Evolutionary conservation across 1,284 basidiomycete species (phyloP).

Genomic region (Microbotryomycetes sp.): DNA sequence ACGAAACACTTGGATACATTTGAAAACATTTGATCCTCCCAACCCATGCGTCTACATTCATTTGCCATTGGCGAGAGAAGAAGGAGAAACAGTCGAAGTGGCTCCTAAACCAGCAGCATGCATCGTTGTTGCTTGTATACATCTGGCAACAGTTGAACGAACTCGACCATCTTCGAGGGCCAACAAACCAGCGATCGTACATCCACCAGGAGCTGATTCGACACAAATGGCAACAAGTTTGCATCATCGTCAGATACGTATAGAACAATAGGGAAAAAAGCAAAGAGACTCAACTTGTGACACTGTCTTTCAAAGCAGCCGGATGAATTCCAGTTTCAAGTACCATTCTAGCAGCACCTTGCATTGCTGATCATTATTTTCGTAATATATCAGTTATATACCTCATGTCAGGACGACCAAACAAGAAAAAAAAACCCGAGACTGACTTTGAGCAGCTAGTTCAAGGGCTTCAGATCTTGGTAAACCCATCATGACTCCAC

Average conservation of each 20-base stretch:
- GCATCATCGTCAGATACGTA: background rate
- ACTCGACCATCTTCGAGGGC: slow-evolving; percentile 92
- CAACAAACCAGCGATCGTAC: slow-evolving; percentile 93
- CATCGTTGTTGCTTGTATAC: slow-evolving; percentile 88
- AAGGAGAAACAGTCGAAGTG: no score
- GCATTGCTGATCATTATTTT: slow-evolving; percentile 59
- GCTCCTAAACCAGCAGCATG: slow-evolving; percentile 74
- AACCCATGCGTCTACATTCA: no score
- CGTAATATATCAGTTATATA: slow-evolving; percentile 5
- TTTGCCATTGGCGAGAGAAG: no score
- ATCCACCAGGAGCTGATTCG: slow-evolving; percentile 90
- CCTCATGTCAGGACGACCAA: background rate
- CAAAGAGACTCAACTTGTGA: slow-evolving; percentile 68
- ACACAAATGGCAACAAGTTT: background rate
- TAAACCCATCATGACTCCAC: slow-evolving; percentile 99
- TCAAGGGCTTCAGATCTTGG: slow-evolving; percentile 90
- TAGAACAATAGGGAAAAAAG: background rate
- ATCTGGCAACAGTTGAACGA: slow-evolving; percentile 88
- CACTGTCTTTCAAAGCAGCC: slow-evolving; percentile 93
- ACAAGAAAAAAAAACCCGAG: slow-evolving; percentile 1
- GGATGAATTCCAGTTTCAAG: slow-evolving; percentile 82
- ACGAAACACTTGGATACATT: slow-evolving; percentile 20
- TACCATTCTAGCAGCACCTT: slow-evolving; percentile 95
- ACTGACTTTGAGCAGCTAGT: slow-evolving; percentile 87
- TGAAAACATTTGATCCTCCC: no score